Evolutionary conservation across 805 yeast genomes (phyloP).

Genomic region (Yamadazyma sp.): DNA sequence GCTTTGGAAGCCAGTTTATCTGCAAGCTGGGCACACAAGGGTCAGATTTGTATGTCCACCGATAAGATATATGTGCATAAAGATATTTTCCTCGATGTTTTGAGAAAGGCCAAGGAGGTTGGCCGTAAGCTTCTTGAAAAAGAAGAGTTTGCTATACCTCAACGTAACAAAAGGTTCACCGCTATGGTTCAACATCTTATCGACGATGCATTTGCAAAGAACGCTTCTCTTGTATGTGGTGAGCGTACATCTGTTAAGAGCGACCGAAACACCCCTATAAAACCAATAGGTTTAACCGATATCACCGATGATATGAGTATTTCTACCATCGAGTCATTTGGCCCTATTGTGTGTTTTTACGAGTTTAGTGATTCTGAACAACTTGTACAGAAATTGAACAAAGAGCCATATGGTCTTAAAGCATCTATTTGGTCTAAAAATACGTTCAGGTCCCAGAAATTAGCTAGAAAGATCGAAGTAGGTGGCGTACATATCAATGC

Average conservation of each 20-base stretch:
- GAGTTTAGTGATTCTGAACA: constrained; percentile 23
- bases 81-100: constrained; percentile 29
- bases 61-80: constrained; percentile 40
- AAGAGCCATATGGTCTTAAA: constrained; percentile 37
- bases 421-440: constrained; percentile 43
- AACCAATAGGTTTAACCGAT: constrained; percentile 33
- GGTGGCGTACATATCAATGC: constrained; percentile 44
- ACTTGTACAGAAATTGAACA: constrained; percentile 25
- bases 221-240: constrained; percentile 35
- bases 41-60: constrained; percentile 50
- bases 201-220: constrained; percentile 36
- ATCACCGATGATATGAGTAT: constrained; percentile 31
- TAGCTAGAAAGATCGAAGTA: constrained; percentile 34
- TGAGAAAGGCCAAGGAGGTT: constrained; percentile 17
- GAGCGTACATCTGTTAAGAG: constrained; percentile 1
- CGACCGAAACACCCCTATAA: constrained; percentile 3
- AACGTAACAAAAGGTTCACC: constrained; percentile 28
- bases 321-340: constrained; percentile 38
- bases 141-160: constrained; percentile 24
- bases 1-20: constrained; percentile 30
- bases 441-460: constrained; percentile 29
- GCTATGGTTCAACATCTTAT: constrained; percentile 25
- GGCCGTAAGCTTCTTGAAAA: constrained; percentile 18
- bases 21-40: constrained; percentile 44
- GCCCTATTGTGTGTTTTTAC: constrained; percentile 39